Evolutionary conservation across 1,139 yeast species (phyloP), one percentile per base, ranked within the genome.

Genomic region (Candida freyschussii): DNA sequence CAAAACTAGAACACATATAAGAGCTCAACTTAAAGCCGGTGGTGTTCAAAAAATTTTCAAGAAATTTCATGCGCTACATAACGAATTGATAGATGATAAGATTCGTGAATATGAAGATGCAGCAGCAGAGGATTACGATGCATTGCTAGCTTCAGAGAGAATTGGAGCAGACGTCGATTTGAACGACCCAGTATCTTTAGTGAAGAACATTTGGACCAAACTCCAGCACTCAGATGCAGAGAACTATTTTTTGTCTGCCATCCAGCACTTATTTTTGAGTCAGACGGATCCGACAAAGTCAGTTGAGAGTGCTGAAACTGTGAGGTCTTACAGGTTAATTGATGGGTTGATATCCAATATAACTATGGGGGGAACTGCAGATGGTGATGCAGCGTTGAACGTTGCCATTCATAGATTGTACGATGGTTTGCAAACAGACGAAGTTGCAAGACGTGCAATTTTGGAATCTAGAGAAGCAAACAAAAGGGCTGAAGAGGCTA

Each of bases 341-440:
- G 95, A 89, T 60, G 89, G 89, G 1, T 69, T 91, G 43, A 72
- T 87, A 17, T 82, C 91, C 19, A 85, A 85, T 52, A 78, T 91
- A 7, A 76, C 91, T 4, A 69, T 78, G 71, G 78, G 82, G 12
- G 62, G 67, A 8, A 58, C 69, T 4, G 62, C 78, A 1, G 82
- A 81, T 45, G 79, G 80, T 41, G 85, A 81, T 26, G 71, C 89
- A 7, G 84, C 87, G 6, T 71, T 87, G 49, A 86, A 84, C 32
- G 77, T 86, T 45, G 89, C 95, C 1, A 83, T 91, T 24, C 93
- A 86, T 51, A 68, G 81, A 41, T 67, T 91, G 35, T 70, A 77
- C 41, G 77, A 86, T 33, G 72, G 87, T n/a, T 70, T 89, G 57
- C 80, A 80, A 47, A 85, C 96, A 0, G 98, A 91, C 57, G 96